Percentiles rank a stretch among this genome's conserved stretches.
Evolutionary conservation across 139 green algal genomes (phyloP).

Genomic region (Pycnococcus provasolii): DNA sequence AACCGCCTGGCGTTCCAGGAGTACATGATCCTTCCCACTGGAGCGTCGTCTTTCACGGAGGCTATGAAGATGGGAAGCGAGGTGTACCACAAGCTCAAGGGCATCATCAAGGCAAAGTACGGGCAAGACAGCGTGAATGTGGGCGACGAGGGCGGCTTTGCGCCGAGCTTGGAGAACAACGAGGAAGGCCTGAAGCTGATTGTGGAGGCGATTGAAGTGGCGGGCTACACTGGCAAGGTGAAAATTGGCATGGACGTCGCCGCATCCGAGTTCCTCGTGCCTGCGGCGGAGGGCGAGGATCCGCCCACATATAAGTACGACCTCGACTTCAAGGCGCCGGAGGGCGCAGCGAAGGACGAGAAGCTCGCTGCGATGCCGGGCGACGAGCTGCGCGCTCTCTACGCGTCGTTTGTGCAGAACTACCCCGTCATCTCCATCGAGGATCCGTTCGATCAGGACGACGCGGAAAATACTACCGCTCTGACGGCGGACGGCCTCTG

Average conservation of each 20-base stretch:
- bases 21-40: constrained; percentile 98
- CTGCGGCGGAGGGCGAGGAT: constrained; percentile 51
- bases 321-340: constrained; percentile 87
- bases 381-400: too few relatives aligned
- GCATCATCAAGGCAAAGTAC: constrained; percentile 83
- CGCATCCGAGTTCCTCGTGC: constrained; percentile 79
- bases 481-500: constrained; percentile 62
- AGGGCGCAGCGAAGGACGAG: too few relatives aligned
- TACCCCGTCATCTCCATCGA: constrained; percentile 96
- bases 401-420: constrained; percentile 20
- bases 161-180: constrained; percentile 87
- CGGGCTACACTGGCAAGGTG: constrained; percentile 83
- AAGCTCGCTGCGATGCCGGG: too few relatives aligned
- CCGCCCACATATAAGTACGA: constrained; percentile 62
- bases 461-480: constrained; percentile 68
- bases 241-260: constrained; percentile 99
- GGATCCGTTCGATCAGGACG: constrained; percentile 98
- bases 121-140: constrained; percentile 95
- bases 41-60: constrained; percentile 72
- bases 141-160: constrained; percentile 97
- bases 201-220: constrained; percentile 81
- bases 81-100: constrained; percentile 97
- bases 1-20: constrained; percentile 99
- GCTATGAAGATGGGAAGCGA: constrained; percentile 85
- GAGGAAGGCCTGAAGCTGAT: constrained; percentile 91